A percentile compares a stretch with the other conserved stretches of the same genome.
Evolutionary conservation across 2,329 filamentous ascomycete genomes (phyloP).

Genomic region (Penicillium rolfsii): DNA sequence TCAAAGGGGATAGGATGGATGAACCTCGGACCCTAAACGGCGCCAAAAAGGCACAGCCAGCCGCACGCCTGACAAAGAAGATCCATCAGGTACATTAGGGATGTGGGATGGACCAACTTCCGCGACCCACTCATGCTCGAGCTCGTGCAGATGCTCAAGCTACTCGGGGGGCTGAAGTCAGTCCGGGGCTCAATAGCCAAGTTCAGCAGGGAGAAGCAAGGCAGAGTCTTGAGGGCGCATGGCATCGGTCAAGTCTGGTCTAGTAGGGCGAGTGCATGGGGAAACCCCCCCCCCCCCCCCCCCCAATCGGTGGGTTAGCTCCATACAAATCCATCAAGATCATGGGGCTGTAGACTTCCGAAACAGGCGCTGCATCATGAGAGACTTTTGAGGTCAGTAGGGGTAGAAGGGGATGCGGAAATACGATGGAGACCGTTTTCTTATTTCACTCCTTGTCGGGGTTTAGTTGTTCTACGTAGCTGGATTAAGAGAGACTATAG

Average conservation of each 20-base stretch:
- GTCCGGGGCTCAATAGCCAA: neutral
- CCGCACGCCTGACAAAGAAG: constrained; percentile 17
- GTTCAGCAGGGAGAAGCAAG: constrained; percentile 3
- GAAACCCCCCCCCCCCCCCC: no score
- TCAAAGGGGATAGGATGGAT: constrained; percentile 2
- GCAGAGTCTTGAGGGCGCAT: constrained; percentile 8
- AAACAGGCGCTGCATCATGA: constrained; percentile 3
- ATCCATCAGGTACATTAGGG: constrained; percentile 19
- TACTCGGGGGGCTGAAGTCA: neutral
- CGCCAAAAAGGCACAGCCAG: neutral
- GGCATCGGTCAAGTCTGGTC: neutral
- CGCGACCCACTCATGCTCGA: constrained; percentile 8
- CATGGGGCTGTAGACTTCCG: neutral
- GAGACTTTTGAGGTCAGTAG: neutral
- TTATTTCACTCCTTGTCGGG: neutral
- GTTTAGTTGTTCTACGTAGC: neutral
- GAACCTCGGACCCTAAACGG: neutral
- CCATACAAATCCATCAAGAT: neutral
- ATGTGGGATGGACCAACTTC: neutral
- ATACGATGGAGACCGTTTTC: neutral
- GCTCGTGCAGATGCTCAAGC: constrained; percentile 7
- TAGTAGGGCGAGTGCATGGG: constrained; percentile 1
- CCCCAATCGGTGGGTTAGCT: constrained; percentile 5
- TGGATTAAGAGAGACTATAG: neutral
- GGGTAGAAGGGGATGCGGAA: neutral